Evolutionary conservation across 116 monocot species (phyloP).

Genomic region (Papilionanthe hybrid): DNA sequence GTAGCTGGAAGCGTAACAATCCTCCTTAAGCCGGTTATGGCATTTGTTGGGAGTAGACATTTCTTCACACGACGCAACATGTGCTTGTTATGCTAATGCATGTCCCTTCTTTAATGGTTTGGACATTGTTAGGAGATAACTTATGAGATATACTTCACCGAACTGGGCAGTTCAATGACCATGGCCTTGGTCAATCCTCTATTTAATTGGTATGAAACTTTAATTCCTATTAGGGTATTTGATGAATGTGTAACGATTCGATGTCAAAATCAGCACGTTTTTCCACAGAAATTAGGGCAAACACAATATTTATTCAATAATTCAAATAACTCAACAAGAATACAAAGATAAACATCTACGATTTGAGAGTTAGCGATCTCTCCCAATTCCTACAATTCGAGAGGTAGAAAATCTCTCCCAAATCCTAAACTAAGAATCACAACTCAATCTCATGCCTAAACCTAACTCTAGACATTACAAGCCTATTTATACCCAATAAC

Average conservation of each 20-base stretch:
- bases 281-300: too few relatives aligned
- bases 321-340: too few relatives aligned
- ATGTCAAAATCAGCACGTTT: neutral
- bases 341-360: too few relatives aligned
- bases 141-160: neutral
- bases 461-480: too few relatives aligned
- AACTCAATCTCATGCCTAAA: too few relatives aligned
- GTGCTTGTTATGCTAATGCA: neutral
- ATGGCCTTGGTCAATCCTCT: neutral
- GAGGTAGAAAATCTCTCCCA: too few relatives aligned
- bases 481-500: too few relatives aligned
- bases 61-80: neutral
- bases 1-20: neutral
- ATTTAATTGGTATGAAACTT: neutral
- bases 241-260: neutral
- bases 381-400: too few relatives aligned
- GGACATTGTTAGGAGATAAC: neutral
- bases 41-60: neutral
- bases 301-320: too few relatives aligned
- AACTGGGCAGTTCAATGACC: neutral
- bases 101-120: neutral
- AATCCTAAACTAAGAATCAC: too few relatives aligned
- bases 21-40: neutral
- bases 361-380: too few relatives aligned
- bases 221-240: neutral